A percentile compares a stretch with the other conserved stretches of the same genome.
phyloP scores from a whole-genome alignment of 306 rosid species.

The Fragaria iinumae region DNA sequence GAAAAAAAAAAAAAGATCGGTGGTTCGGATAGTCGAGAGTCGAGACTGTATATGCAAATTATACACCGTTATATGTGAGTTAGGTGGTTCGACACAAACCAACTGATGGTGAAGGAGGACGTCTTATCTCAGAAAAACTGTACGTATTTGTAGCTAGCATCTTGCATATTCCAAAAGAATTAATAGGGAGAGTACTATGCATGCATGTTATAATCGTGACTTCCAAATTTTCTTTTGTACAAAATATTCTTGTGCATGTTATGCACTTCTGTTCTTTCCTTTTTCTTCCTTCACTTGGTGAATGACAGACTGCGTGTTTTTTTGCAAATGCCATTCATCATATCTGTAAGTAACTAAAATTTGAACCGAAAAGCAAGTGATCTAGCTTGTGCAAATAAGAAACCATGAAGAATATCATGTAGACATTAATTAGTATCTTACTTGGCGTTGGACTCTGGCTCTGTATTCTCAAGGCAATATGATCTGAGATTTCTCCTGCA shows the following conservation, averaged over 20 bases:
- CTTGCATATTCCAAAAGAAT: no score
- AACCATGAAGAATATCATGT: no score
- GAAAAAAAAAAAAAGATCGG: no score
- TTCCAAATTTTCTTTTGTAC: background rate
- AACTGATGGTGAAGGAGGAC: no score
- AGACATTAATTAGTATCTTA: background rate
- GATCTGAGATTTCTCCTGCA: constrained; percentile 14
- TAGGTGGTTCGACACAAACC: no score
- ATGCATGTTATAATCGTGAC: background rate
- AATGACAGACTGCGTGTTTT: background rate
- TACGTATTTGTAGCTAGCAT: no score
- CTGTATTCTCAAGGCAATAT: constrained; percentile 14
- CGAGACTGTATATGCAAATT: no score
- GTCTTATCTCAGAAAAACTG: no score
- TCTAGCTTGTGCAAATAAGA: background rate
- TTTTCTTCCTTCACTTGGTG: background rate
- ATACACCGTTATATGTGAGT: no score
- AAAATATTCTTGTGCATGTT: background rate
- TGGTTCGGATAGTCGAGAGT: no score
- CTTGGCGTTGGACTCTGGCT: constrained; percentile 3
- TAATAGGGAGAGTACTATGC: no score
- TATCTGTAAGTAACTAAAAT: background rate
- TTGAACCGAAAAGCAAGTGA: background rate
- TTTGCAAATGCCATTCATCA: background rate
- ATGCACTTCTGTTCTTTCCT: background rate